Base-by-base conservation (phyloP, 805 yeast species). In the Myxozyma melibiosi region DNA sequence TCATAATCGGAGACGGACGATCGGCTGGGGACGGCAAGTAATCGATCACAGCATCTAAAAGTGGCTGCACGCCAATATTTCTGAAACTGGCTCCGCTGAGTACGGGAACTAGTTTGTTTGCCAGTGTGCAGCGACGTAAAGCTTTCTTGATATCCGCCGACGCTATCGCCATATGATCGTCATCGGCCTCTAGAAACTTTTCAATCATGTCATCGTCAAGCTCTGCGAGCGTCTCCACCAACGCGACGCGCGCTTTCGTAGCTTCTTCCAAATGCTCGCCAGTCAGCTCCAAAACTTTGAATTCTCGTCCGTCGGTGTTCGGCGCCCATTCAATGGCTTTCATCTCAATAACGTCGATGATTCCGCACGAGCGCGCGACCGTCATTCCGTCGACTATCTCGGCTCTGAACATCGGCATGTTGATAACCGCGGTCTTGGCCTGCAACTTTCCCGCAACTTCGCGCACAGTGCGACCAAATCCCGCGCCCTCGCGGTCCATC, bases 401-500 rank as follows among this genome's bases (percentile, higher is more conserved):
- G 5, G 44, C n/a, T 40, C 33, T 47, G 31, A 33, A 53, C 35
- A 57, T 80, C 0, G 99, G 99, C 8, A 88, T 73, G 60, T 86
- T 90, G n/a, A 88, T 76, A 33, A 90, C 70, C 0, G 84, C 86
- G 1, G 85, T 90, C 37, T 85, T 78, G 0, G 96, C 88, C 16
- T 83, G 83, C 56, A 94, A 74, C 67, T 88, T 87, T 20, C 83
- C 73, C 13, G 90, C 86, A 25, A 94, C 80, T 65, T 92, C 97
- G 63, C 83, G 84, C 4, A 90, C 95, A 0, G 97, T 89, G 55
- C 96, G 77, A 61, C 96, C 85, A 69, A 84, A 94, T 0, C 97
- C 97, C 0, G 98, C 96, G 20, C 99, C 99, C 14, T 84, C 86
- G 58, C 98, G 79, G 73, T 94, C 99, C 98, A 94, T 91, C 71